A percentile compares a stretch with the other conserved stretches of the same genome.
phyloP scores from a whole-genome alignment of 2,329 filamentous ascomycete genomes.

The Fusarium sp. region DNA sequence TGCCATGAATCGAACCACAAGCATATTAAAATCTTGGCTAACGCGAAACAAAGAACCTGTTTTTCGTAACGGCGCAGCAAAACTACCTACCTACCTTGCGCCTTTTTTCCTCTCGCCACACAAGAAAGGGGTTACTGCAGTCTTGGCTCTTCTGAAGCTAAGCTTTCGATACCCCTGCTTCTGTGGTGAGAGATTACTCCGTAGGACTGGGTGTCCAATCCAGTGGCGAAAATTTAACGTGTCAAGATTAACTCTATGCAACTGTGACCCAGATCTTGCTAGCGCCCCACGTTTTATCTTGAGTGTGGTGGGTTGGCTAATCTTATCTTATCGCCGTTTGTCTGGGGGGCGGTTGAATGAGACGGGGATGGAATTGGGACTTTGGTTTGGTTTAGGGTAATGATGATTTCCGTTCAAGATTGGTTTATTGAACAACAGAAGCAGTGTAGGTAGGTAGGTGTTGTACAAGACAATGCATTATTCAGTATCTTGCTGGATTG shows the following conservation, averaged over 20 bases:
- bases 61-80: not conserved
- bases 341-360: not conserved
- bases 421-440: not conserved
- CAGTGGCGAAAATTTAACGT: slow-evolving; percentile 9
- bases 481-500: not conserved
- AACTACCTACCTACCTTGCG: not conserved
- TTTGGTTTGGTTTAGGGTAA: not conserved
- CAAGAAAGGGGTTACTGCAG: not conserved
- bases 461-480: not conserved
- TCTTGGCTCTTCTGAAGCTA: slow-evolving; percentile 10
- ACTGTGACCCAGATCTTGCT: slow-evolving; percentile 5
- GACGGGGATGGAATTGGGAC: not conserved
- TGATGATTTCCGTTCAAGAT: not conserved
- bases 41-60: not conserved
- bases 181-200: slow-evolving; percentile 5
- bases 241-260: slow-evolving; percentile 27
- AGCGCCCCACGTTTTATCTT: slow-evolving; percentile 12
- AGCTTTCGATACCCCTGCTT: slow-evolving; percentile 14
- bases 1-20: slow-evolving; percentile 18
- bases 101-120: not conserved
- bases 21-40: not conserved
- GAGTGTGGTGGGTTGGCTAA: not conserved
- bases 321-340: not conserved
- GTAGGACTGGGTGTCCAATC: slow-evolving; percentile 10
- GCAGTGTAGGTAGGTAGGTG: not conserved